Conservation (phyloP, 148 eudicot species). For the Bassia scoparia region DNA sequence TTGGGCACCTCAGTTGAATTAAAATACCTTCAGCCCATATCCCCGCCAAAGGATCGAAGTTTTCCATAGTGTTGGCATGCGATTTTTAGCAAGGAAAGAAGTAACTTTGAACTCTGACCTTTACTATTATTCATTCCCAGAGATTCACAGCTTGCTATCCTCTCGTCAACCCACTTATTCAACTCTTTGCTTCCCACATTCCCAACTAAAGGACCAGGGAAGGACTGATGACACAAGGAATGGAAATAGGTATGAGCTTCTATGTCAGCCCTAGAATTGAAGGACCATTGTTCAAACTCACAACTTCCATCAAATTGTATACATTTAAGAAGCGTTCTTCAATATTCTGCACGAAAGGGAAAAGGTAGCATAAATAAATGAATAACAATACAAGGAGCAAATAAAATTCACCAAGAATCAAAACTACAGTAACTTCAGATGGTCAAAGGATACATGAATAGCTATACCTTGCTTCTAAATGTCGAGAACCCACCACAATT, state of each 20-base stretch:
- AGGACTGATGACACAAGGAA: slow-evolving; percentile 62
- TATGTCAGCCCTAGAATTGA: slow-evolving; percentile 38
- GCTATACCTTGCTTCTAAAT: slow-evolving; percentile 61
- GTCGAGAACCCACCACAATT: slow-evolving; percentile 35
- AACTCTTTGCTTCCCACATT: slow-evolving; percentile 73
- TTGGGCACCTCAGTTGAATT: not conserved
- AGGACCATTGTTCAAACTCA: slow-evolving; percentile 34
- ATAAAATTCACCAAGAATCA: not conserved
- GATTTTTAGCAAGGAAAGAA: slow-evolving; percentile 82
- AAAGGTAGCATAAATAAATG: slow-evolving; percentile 9
- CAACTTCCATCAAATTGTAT: slow-evolving; percentile 65
- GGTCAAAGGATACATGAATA: not conserved
- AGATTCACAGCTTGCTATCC: slow-evolving; percentile 47
- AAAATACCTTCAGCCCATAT: slow-evolving; percentile 54
- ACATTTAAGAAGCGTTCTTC: slow-evolving; percentile 55
- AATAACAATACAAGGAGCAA: not conserved
- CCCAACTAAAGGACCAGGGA: slow-evolving; percentile 85
- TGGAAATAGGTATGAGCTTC: slow-evolving; percentile 52
- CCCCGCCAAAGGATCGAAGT: slow-evolving; percentile 79
- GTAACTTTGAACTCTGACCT: slow-evolving; percentile 57
- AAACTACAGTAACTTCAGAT: not conserved
- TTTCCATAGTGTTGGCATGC: slow-evolving; percentile 92
- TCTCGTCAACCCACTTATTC: slow-evolving; percentile 88
- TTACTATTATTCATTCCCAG: slow-evolving; percentile 42
- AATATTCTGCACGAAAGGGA: slow-evolving; percentile 48